Evolutionary conservation across 108 stramenopile species (phyloP).

Genomic region (Seminavis robusta): DNA sequence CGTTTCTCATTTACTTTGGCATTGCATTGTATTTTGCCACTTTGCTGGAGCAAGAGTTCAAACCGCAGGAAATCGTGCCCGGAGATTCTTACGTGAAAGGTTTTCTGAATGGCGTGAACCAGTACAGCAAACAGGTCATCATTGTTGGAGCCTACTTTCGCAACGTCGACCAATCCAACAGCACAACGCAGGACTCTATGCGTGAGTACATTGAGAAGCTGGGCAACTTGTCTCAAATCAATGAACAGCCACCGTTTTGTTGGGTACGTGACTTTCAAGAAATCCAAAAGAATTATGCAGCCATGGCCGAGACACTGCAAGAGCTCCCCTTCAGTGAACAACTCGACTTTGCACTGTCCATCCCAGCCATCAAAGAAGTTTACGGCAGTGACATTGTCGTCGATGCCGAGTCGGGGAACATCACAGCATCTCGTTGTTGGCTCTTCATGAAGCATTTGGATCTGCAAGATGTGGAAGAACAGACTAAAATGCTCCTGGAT

Average conservation of each 20-base stretch:
- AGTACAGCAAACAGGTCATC: no score
- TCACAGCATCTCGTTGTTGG: slow-evolving; percentile 1
- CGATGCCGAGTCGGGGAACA: background rate
- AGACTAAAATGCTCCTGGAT: slow-evolving; percentile 1
- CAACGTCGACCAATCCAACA: slow-evolving; percentile 9
- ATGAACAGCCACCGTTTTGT: slow-evolving; percentile 6
- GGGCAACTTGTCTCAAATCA: slow-evolving; percentile 4
- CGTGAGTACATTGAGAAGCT: slow-evolving; percentile 8
- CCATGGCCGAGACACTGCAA: background rate
- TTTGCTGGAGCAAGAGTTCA: slow-evolving; percentile 7
- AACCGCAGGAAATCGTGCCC: no score
- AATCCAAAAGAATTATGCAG: background rate
- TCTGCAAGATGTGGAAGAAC: slow-evolving; percentile 2
- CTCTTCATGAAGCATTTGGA: slow-evolving; percentile 11
- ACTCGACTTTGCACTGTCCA: slow-evolving; percentile 1
- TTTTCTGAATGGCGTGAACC: no score
- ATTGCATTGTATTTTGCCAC: slow-evolving; percentile 12
- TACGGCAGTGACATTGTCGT: slow-evolving; percentile 5
- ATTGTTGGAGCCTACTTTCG: slow-evolving; percentile 10
- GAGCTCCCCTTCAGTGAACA: slow-evolving; percentile 11
- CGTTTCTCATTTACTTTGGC: slow-evolving; percentile 6
- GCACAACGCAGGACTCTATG: slow-evolving; percentile 1
- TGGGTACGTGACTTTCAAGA: slow-evolving; percentile 22
- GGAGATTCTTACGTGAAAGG: no score
- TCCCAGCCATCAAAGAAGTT: slow-evolving; percentile 1